These are phyloP conservation scores for Oryza brachyantha DNA, from an alignment of 176 grass and related monocot genomes.

Conservation along the genomic window DNA sequence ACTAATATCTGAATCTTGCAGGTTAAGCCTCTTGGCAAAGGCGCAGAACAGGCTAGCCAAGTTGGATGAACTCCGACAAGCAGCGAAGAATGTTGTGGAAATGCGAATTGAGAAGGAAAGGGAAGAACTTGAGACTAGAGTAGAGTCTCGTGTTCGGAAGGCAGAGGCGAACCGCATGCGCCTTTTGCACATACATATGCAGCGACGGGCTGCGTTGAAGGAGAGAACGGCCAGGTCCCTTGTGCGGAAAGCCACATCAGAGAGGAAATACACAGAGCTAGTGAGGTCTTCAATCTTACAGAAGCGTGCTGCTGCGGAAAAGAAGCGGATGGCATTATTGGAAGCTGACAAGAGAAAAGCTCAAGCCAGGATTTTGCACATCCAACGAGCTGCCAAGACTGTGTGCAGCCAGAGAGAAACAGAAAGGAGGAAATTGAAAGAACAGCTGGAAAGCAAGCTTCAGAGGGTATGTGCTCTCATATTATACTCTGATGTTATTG, in stretches of 20 bases:
- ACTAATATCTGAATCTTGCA: slow-evolving; percentile 30
- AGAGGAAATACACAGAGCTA: slow-evolving; percentile 75
- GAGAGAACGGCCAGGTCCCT: slow-evolving; percentile 78
- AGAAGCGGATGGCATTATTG: slow-evolving; percentile 73
- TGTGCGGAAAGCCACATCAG: slow-evolving; percentile 51
- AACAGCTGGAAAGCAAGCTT: slow-evolving; percentile 82
- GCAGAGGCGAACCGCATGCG: slow-evolving; percentile 83
- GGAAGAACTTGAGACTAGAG: slow-evolving; percentile 77
- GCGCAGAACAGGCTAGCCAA: slow-evolving; percentile 69
- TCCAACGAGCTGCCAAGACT: slow-evolving; percentile 54
- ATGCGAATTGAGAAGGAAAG: slow-evolving; percentile 88
- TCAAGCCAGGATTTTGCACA: slow-evolving; percentile 64
- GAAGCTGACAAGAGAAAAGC: slow-evolving; percentile 85
- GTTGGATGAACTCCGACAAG: slow-evolving; percentile 84
- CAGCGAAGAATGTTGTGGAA: slow-evolving; percentile 76
- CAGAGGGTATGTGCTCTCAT: slow-evolving; percentile 58
- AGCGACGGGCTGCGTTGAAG: slow-evolving; percentile 63
- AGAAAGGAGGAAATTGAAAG: slow-evolving; percentile 76
- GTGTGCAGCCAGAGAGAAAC: slow-evolving; percentile 77
- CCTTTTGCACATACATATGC: slow-evolving; percentile 57
- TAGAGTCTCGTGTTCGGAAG: slow-evolving; percentile 86
- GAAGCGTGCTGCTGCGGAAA: slow-evolving; percentile 83
- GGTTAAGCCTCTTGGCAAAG: slow-evolving; percentile 76
- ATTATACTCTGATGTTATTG: slow-evolving; percentile 1
- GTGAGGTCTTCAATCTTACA: slow-evolving; percentile 73